A percentile compares a stretch with the other conserved stretches of the same genome.
Evolutionary conservation across 352 stramenopile species (phyloP).

Genomic region (Globisporangium nagaii): DNA sequence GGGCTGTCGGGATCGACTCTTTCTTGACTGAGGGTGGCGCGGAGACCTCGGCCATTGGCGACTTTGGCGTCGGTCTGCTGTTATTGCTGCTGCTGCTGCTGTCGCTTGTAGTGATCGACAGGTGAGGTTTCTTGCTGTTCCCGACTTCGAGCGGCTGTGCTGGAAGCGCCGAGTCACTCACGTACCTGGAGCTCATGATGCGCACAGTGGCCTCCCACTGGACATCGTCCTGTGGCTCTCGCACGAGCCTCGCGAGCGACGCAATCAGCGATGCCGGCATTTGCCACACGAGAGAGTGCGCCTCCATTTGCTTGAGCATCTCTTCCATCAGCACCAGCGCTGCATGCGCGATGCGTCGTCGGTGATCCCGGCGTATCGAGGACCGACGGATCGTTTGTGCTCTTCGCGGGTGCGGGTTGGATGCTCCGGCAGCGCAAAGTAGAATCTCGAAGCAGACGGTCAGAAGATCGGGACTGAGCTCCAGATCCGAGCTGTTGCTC

Average conservation of each 20-base stretch:
- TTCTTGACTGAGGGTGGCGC: slow-evolving; percentile 11
- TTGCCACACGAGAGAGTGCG: slow-evolving; percentile 18
- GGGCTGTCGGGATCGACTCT: slow-evolving; percentile 8
- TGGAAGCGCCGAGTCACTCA: slow-evolving; percentile 23
- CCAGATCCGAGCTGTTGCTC: background rate
- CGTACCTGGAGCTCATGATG: slow-evolving; percentile 43
- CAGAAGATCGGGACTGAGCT: slow-evolving; percentile 4
- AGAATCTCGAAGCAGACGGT: slow-evolving; percentile 31
- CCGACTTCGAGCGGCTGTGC: background rate
- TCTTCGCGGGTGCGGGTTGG: too few species aligned
- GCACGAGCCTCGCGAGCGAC: slow-evolving; percentile 28
- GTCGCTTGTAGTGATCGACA: background rate
- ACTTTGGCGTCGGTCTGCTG: background rate
- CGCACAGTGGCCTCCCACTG: slow-evolving; percentile 37
- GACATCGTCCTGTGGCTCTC: slow-evolving; percentile 20
- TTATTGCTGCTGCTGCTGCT: background rate
- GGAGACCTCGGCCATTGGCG: background rate
- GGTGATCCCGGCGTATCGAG: too few species aligned
- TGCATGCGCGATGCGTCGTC: background rate
- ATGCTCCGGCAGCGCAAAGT: slow-evolving; percentile 11
- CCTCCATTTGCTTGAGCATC: slow-evolving; percentile 25
- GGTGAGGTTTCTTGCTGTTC: background rate
- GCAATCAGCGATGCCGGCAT: slow-evolving; percentile 26
- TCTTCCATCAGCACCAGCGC: slow-evolving; percentile 32
- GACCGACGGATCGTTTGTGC: too few species aligned